Evolutionary conservation across 805 yeast genomes (phyloP).

Genomic region (Wickerhamiella occidentalis): DNA sequence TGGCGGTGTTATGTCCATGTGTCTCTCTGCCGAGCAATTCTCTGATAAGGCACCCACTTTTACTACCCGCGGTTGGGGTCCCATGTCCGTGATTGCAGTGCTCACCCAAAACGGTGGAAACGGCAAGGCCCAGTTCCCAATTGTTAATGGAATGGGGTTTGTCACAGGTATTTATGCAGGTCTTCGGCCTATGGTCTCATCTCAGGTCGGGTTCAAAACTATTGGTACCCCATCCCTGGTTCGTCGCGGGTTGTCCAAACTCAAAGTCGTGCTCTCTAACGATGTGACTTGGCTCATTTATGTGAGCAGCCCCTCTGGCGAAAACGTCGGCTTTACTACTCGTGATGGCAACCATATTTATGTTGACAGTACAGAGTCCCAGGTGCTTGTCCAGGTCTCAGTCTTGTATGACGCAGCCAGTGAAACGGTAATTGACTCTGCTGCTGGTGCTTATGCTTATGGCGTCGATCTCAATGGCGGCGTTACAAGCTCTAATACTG

Average conservation of each 20-base stretch:
- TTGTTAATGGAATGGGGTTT: constrained; percentile 77
- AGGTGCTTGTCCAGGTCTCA: constrained; percentile 21
- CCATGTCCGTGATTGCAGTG: constrained; percentile 20
- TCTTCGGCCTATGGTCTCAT: constrained; percentile 35
- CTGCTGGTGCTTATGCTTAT: constrained; percentile 58
- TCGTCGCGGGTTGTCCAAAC: constrained; percentile 26
- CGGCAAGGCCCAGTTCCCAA: constrained; percentile 37
- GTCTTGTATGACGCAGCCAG: constrained; percentile 30
- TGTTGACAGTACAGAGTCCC: constrained; percentile 32
- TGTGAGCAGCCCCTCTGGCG: constrained; percentile 31
- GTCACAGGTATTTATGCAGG: constrained; percentile 52
- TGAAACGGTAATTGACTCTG: constrained; percentile 40
- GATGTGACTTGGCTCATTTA: constrained; percentile 41
- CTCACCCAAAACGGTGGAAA: constrained; percentile 13
- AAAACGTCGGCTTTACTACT: constrained; percentile 28
- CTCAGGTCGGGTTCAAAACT: constrained; percentile 36
- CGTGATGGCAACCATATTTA: constrained; percentile 35
- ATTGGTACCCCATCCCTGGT: constrained; percentile 29
- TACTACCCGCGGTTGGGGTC: constrained; percentile 29
- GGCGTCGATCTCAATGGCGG: constrained; percentile 40
- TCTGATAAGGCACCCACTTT: constrained; percentile 38
- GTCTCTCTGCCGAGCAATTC: constrained; percentile 43
- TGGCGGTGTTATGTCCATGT: constrained; percentile 40
- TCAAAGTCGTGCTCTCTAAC: constrained; percentile 31
- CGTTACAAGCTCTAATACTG: constrained; percentile 27